Percentiles rank a stretch among this genome's conserved stretches.
These are phyloP conservation scores for Tuber aestivum DNA, from an alignment of 495 filamentous ascomycete species.

Conservation along the genomic window DNA sequence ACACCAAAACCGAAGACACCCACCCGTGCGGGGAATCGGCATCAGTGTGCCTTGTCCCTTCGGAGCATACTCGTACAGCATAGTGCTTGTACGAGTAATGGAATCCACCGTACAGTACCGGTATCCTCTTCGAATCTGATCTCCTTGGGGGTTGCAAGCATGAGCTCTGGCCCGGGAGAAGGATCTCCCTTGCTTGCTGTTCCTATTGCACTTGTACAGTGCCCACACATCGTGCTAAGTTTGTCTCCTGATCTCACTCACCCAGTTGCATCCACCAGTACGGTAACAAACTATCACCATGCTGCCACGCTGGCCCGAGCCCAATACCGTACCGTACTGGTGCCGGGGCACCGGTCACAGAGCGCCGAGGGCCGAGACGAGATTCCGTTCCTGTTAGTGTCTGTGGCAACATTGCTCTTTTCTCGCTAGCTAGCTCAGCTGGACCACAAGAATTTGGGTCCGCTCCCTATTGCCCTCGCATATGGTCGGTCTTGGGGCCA, in stretches of 20 bases:
- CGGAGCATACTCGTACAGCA: not conserved
- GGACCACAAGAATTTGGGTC: not conserved
- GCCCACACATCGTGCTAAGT: not conserved
- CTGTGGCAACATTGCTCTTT: not conserved
- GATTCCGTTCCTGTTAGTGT: not conserved
- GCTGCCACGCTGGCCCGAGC: not conserved
- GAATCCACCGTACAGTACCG: not conserved
- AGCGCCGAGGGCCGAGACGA: not conserved
- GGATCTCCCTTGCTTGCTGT: not conserved
- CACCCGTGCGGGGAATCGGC: not conserved
- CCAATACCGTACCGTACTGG: not conserved
- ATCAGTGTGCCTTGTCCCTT: not conserved
- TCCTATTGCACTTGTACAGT: not conserved
- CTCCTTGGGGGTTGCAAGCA: not conserved
- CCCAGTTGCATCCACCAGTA: not conserved
- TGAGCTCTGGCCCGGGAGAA: not conserved
- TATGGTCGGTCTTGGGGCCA: not conserved
- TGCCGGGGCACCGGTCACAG: not conserved
- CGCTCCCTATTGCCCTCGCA: not conserved
- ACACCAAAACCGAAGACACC: not conserved
- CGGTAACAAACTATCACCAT: not conserved
- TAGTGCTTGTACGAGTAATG: not conserved
- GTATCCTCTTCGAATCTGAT: not conserved
- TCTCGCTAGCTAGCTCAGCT: not conserved
- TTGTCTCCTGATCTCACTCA: not conserved